Evolutionary conservation across 306 rosid genomes (phyloP), one percentile per base, ranked within the genome.

Genomic region (Corylus avellana): DNA sequence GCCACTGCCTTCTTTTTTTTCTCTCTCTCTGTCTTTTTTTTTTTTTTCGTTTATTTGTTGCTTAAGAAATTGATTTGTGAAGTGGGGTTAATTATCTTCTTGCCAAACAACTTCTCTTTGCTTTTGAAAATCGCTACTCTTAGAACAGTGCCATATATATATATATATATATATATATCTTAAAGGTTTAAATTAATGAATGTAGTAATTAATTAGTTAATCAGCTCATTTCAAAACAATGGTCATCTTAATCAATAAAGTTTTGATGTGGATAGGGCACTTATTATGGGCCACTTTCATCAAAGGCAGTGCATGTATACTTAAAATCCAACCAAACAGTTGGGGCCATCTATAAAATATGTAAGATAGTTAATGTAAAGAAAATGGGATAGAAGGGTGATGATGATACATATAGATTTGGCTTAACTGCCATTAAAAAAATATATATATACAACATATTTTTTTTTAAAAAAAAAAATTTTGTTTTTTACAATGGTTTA

Each of bases 211-310:
- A 42, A 6, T 32, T 32, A 32, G 2, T 32, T 42, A 42, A 42
- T 42, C 46, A 62, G 2, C 35, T 32, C 35, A 68, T 55, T 72
- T 47, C 29, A 53, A 46, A 75, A 22, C 63, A 53, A 55, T 70
- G n/a, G n/a, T 66, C 59, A 18, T n/a, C n/a, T 58, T 67, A 67
- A 42, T n/a, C 29, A 67, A 39, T n/a, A 67, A 42, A 42, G 48
- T 44, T 42, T 42, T 12, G 2, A 3, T 44, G 71, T 32, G 78
- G 86, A 84, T 87, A 84, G 77, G 80, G 90, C 82, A 81, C 51
- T 64, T 48, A 14, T 8, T 7, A 18, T n/a, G 20, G 27, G 8
- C 58, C n/a, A 16, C 58, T 53, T 53, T 53, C 11, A 58, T 22
- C 64, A 57, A 56, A 75, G 49, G 56, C 70, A 10, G 35, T 55